Evolutionary conservation across 192 early-diverging fungal genomes (phyloP), one percentile per base, ranked within the genome.

Genomic region (Coemansia brasiliensis): DNA sequence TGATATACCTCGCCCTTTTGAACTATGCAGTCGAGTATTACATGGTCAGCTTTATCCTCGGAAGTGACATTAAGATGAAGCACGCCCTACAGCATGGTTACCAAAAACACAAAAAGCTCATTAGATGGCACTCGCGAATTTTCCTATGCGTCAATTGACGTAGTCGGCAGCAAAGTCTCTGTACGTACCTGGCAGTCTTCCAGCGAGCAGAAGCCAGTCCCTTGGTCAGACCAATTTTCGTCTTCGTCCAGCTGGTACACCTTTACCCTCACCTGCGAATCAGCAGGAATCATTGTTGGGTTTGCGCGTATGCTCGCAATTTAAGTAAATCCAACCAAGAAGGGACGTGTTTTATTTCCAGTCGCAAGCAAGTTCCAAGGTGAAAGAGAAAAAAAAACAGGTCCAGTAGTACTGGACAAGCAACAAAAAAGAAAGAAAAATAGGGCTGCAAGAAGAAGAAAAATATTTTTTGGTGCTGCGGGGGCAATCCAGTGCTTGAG

Each of bases 171-270:
- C 49, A 18, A 48, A 45, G 20, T 35, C 24, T 48, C 10, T 20
- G 41, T 13, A 15, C 13, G 46, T 74, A 86, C 85, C 83, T 82
- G 76, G 63, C 83, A 86, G 69, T 82, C 83, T 29, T 84, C 82
- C 67, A 79, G 85, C 29, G 84, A 81, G 55, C 90, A 91, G 56
- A 85, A 83, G 12, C 94, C 94, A 4, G 90, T 94, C 32, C 94
- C 94, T 58, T 84, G 84, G 77, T 93, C 92, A 48, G 81, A 79
- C 94, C 94, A 96, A 25, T 83, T 76, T 15, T 81, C 83, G 18
- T 83, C 85, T 17, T 75, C 56, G 38, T 84, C 85, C 32, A 93
- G 81, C 55, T 86, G 86, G 73, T 93, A 96, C 37, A 96, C 86
- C 65, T 92, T 94, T 37, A 94, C 94, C 68, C 93, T 83, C 70